A percentile compares a stretch with the other conserved stretches of the same genome.
These are phyloP conservation scores for Colletotrichum lindemuthianum DNA, from an alignment of 2,329 filamentous ascomycete species.

Conservation along the genomic window DNA sequence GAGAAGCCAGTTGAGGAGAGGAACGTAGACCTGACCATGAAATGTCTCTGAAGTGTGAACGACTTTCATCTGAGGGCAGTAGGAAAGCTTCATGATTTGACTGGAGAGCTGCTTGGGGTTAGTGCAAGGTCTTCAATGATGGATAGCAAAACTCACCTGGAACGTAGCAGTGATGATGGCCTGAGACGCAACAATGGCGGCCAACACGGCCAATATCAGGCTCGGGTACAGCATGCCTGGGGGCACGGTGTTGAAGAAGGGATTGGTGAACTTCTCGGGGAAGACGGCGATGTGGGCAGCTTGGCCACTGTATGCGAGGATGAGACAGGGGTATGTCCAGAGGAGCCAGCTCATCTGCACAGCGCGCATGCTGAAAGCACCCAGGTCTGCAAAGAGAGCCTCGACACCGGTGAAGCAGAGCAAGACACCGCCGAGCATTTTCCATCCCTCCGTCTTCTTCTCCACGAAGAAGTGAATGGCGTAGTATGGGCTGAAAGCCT, in stretches of 20 bases:
- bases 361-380: slow-evolving; percentile 75
- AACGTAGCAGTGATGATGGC: slow-evolving; percentile 83
- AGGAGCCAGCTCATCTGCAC: slow-evolving; percentile 79
- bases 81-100: slow-evolving; percentile 76
- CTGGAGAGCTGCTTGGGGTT: slow-evolving; percentile 53
- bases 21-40: slow-evolving; percentile 81
- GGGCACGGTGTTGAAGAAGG: slow-evolving; percentile 78
- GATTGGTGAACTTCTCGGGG: slow-evolving; percentile 71
- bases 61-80: slow-evolving; percentile 80
- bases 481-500: slow-evolving; percentile 67
- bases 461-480: slow-evolving; percentile 69
- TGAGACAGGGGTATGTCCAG: slow-evolving; percentile 73
- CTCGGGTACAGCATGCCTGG: slow-evolving; percentile 75
- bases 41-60: slow-evolving; percentile 76
- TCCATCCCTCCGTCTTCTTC: slow-evolving; percentile 70
- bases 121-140: neutral
- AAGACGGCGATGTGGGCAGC: slow-evolving; percentile 73
- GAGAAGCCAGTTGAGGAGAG: slow-evolving; percentile 79
- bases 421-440: slow-evolving; percentile 74
- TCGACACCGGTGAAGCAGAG: slow-evolving; percentile 83
- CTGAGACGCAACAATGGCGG: slow-evolving; percentile 80
- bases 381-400: slow-evolving; percentile 80
- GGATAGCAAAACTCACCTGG: slow-evolving; percentile 55
- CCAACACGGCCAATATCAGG: slow-evolving; percentile 74
- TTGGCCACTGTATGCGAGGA: slow-evolving; percentile 77